Evolutionary conservation across 1,139 yeast genomes (phyloP).

Genomic region (Saccharomyces hybrid): DNA sequence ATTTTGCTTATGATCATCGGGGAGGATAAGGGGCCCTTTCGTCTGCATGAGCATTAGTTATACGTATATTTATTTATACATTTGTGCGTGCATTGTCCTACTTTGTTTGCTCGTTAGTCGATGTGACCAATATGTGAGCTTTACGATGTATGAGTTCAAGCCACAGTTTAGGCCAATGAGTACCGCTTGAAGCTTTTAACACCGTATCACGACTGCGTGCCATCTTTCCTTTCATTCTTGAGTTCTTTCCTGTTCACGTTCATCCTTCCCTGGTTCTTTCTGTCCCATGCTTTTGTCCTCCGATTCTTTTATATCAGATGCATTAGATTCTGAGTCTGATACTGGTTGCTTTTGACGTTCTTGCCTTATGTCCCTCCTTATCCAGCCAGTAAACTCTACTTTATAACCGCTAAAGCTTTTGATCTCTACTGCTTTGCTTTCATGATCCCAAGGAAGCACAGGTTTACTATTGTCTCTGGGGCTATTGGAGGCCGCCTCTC

Average conservation of each 20-base stretch:
- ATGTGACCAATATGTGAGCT: neutral
- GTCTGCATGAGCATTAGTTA: neutral
- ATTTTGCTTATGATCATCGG: neutral
- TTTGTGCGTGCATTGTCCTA: neutral
- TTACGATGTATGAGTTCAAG: neutral
- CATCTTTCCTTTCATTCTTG: neutral
- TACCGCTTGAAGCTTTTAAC: neutral
- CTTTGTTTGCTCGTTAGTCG: neutral
- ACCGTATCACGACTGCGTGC: neutral
- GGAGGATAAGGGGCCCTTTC: neutral
- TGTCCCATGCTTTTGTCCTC: constrained; percentile 4
- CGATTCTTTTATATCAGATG: neutral
- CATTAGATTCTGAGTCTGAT: neutral
- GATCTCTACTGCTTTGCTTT: constrained; percentile 13
- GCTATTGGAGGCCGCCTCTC: neutral
- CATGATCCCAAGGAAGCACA: constrained; percentile 20
- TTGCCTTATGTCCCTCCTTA: constrained; percentile 15
- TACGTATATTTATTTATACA: neutral
- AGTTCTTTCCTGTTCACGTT: neutral
- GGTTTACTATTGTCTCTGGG: neutral
- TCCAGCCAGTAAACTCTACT: constrained; percentile 22
- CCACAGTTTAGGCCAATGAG: neutral
- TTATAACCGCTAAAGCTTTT: constrained; percentile 24
- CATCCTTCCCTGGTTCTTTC: neutral
- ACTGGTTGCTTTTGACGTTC: constrained; percentile 4